These are phyloP conservation scores for Polyplosphaeria fusca DNA, from an alignment of 495 filamentous ascomycete genomes.

Conservation along the genomic window DNA sequence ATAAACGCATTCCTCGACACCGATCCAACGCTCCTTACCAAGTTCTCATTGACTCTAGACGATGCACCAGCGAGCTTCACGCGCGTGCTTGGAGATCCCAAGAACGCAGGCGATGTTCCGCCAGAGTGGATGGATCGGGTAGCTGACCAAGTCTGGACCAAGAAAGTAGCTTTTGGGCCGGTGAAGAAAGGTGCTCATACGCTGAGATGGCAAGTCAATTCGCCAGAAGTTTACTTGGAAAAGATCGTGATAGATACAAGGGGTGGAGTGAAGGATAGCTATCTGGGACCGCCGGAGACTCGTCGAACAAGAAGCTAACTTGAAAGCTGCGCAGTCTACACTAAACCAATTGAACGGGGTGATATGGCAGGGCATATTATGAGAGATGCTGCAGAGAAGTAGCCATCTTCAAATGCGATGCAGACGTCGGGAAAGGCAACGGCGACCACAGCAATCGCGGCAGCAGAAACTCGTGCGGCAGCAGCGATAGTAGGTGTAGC, in stretches of 20 bases:
- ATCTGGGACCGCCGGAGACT: constrained; percentile 28
- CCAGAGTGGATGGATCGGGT: constrained; percentile 16
- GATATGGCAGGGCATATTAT: too few relatives aligned
- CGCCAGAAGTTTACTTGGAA: constrained; percentile 18
- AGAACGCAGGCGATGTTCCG: constrained; percentile 21
- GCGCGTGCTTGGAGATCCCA: constrained; percentile 16
- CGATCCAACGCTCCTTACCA: constrained; percentile 6
- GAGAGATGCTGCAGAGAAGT: too few relatives aligned
- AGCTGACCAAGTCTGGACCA: constrained; percentile 18
- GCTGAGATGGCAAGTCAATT: constrained; percentile 5
- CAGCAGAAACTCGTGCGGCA: too few relatives aligned
- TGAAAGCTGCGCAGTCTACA: too few relatives aligned
- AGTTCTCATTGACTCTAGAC: constrained; percentile 24
- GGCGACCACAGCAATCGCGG: too few relatives aligned
- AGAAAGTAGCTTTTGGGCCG: constrained; percentile 9
- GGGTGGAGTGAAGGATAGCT: constrained; percentile 24
- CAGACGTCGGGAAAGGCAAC: too few relatives aligned
- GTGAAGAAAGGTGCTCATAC: constrained; percentile 13
- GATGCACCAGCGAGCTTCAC: constrained; percentile 6
- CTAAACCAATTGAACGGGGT: too few relatives aligned
- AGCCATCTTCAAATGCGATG: too few relatives aligned
- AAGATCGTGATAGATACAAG: constrained; percentile 21
- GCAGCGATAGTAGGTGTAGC: too few relatives aligned
- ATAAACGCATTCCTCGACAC: constrained; percentile 23
- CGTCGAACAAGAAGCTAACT: too few relatives aligned